Conservation (phyloP, 1,284 basidiomycete species). For the Naganishia albida region DNA sequence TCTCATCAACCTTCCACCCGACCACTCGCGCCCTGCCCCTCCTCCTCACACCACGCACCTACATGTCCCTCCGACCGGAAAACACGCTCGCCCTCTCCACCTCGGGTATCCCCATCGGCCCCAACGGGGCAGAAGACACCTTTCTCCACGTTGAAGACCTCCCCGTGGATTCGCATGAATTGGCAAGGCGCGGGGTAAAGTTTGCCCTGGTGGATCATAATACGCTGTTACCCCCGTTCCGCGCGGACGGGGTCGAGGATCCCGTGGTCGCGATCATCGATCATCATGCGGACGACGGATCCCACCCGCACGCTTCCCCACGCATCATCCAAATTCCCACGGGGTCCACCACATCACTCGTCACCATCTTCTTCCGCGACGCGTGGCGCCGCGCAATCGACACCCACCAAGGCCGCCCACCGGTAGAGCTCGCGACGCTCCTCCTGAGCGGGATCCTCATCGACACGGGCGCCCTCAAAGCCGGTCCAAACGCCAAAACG, state of each 20-base stretch:
- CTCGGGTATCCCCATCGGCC: conserved; percentile 58
- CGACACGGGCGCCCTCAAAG: conserved; percentile 77
- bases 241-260: conserved; percentile 36
- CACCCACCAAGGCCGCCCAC: conserved; percentile 39
- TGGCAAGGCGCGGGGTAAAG: conserved; percentile 59
- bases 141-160: conserved; percentile 53
- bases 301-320: conserved; percentile 64
- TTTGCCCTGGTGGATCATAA: conserved; percentile 92
- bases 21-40: conserved; percentile 68
- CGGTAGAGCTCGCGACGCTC: conserved; percentile 68
- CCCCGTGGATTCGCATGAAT: conserved; percentile 45
- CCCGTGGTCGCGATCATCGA: conserved; percentile 81
- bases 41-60: conserved; percentile 67
- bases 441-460: conserved; percentile 76
- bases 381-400: conserved; percentile 29
- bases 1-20: conserved; percentile 59
- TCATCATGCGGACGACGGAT: conserved; percentile 85
- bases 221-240: conserved; percentile 62
- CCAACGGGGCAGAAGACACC: conserved; percentile 38
- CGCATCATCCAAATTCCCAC: conserved; percentile 63
- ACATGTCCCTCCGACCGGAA: conserved; percentile 79
- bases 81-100: conserved; percentile 75
- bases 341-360: conserved; percentile 78
- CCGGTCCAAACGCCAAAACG: conserved; percentile 67
- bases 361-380: conserved; percentile 61